Percentiles rank a stretch among this genome's conserved stretches.
phyloP scores from a whole-genome alignment of 441 rosid species.

The Aquilaria agallochum region DNA sequence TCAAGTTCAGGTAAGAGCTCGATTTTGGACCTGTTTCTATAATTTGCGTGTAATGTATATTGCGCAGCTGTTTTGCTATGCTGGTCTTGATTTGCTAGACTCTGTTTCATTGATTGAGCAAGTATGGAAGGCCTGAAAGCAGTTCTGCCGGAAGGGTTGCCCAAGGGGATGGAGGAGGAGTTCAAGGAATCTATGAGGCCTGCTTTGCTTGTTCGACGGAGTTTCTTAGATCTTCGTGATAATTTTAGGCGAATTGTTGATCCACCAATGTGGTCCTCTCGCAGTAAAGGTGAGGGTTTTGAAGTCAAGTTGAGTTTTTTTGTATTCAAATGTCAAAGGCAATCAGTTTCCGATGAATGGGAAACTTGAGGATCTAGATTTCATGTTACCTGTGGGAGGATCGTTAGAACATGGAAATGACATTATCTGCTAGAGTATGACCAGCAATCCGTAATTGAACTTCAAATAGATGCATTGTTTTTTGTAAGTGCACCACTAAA shows the following conservation, averaged over 20 bases:
- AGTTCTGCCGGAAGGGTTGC: constrained; percentile 79
- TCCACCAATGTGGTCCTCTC: constrained; percentile 53
- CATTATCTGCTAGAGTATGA: too few species aligned
- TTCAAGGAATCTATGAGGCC: constrained; percentile 79
- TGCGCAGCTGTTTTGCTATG: too few species aligned
- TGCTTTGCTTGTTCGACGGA: constrained; percentile 75
- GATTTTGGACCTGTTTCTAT: neutral
- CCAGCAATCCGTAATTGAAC: too few species aligned
- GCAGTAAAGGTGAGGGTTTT: constrained; percentile 48
- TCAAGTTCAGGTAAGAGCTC: constrained; percentile 57
- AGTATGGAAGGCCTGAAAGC: constrained; percentile 51
- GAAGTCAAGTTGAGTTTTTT: neutral
- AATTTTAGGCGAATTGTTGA: constrained; percentile 85
- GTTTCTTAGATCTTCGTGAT: constrained; percentile 88
- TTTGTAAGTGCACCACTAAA: too few species aligned
- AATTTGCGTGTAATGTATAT: constrained; percentile 2
- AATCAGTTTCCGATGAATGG: too few species aligned
- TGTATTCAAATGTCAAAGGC: neutral
- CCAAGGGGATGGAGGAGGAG: constrained; percentile 67
- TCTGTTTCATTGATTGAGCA: constrained; percentile 9
- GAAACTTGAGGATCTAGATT: too few species aligned
- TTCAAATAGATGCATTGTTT: too few species aligned
- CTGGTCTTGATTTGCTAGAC: neutral
- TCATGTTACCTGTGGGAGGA: too few species aligned
- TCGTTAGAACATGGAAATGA: too few species aligned